Base-by-base conservation (phyloP, 139 green algal species). In the Eudorina sp. region DNA sequence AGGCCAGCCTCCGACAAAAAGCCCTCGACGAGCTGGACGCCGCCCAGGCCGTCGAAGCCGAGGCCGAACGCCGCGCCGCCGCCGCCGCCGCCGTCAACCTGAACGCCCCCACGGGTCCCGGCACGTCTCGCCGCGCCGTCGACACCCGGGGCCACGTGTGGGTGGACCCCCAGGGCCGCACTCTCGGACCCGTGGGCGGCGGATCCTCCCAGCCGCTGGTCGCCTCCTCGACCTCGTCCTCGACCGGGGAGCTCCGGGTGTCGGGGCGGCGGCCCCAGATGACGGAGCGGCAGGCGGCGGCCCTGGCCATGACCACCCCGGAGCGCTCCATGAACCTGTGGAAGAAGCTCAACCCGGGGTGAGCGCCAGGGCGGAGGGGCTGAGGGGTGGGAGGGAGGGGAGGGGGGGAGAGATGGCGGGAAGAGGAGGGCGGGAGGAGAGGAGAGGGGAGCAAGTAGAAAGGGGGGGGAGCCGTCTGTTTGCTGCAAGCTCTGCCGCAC, bases 271-370 rank as follows among this genome's bases (percentile, higher is more conserved):
- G 80, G n/a, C 60, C 80, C 1, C 27, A 16, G 34, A 1, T 79
- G 31, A 87, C 62, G 14, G 81, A 78, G 81, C 64, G 66, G 81
- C 81, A 87, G 34, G 64, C 64, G 19, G 81, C 36, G 16, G 19
- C 14, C 13, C 18, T 29, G 34, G 43, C 43, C 9, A 36, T 87
- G 62, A 48, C 66, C 19, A 25, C 62, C 75, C 48, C 48, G 31
- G 21, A 83, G 75, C 45, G 81, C 7, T 69, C 45, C 62, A 87
- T 87, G 81, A 21, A 66, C 31, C 43, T 87, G 43, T 87, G 81
- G 81, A 40, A 69, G 62, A 48, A 68, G 43, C 5, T 87, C 4
- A 87, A 87, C 43, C 81, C 81, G 45, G 81, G 81, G 80, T 85
- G 38, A 79, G n/a, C n/a, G n/a, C n/a, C n/a, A n/a, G n/a, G n/a